A percentile compares a stretch with the other conserved stretches of the same genome.
phyloP scores from a whole-genome alignment of 352 stramenopile genomes.

The Pythium apleroticum region DNA sequence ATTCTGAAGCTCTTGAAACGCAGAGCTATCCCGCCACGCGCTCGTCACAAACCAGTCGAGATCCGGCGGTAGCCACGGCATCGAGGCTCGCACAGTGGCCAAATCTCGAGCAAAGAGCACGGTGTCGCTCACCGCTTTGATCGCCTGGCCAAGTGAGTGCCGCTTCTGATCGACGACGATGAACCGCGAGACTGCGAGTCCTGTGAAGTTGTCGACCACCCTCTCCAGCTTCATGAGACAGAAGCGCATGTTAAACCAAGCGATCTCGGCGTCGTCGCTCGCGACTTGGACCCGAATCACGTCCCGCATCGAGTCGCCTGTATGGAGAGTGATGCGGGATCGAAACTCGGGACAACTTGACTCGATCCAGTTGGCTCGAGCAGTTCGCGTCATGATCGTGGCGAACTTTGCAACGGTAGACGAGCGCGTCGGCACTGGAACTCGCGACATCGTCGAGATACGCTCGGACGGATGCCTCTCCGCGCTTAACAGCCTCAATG shows the following conservation, averaged over 20 bases:
- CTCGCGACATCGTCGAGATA: no score
- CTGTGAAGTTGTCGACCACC: constrained; percentile 5
- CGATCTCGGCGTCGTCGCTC: not conserved
- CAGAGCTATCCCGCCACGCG: constrained; percentile 4
- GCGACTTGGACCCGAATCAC: constrained; percentile 1
- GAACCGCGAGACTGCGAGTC: not conserved
- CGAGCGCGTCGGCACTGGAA: no score
- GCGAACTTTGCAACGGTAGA: no score
- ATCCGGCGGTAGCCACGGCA: constrained; percentile 19
- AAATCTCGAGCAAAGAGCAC: constrained; percentile 15
- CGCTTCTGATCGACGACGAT: not conserved
- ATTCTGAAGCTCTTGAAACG: constrained; percentile 14
- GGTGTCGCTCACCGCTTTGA: not conserved
- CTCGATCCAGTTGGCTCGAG: not conserved
- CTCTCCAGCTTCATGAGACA: constrained; percentile 4
- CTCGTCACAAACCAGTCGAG: constrained; percentile 20
- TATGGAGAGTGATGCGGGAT: not conserved
- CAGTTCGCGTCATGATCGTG: not conserved
- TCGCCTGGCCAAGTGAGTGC: no score
- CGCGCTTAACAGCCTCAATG: not conserved
- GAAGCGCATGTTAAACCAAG: not conserved
- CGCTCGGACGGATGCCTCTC: no score
- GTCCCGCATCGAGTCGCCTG: not conserved
- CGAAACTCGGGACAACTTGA: not conserved
- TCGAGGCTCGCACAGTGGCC: not conserved